Evolutionary conservation across 2,329 filamentous ascomycete genomes (phyloP), one percentile per base, ranked within the genome.

Genomic region (Exophiala aquamarina): DNA sequence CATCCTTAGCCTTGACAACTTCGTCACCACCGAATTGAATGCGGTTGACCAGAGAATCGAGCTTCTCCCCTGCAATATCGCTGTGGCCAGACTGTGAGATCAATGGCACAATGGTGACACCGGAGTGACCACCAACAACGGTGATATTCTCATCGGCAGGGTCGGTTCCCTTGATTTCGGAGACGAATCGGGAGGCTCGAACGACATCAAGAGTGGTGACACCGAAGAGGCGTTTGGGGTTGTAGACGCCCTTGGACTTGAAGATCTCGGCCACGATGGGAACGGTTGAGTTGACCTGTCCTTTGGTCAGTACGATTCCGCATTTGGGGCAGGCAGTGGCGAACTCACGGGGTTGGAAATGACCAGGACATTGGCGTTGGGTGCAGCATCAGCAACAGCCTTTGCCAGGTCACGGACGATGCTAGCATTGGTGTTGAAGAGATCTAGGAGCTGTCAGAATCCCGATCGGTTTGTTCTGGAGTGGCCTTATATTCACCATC

Each of bases 401-500:
- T 95, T 95, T 77, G 92, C 91, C 60, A 98, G 84, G 75, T 97
- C 93, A 68, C 92, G 91, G 71, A 98, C 93, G 72, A 98, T 98
- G 70, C 89, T 95, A 73, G 93, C 93, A 75, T 98, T 98, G 82
- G 92, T 98, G 85, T 97, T 97, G 90, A 98, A 98, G 59, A 98
- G 86, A 72, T 98, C 92, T 83, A 44, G 15, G 26, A 23, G 21
- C 36, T 21, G 18, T 52, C 18, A 52, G 46, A 21, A 20, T 34
- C 11, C 6, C 23, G 6, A 26, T 26, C 11, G 6, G 6, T 11
- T 26, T n/a, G 26, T 35, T 14, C 19, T 26, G 10, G 13, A 14
- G 11, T 14, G 11, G 37, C 13, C 23, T 40, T 51, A 28, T n/a
- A 13, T 73, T 55, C 75, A 84, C 81, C 81, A 76, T 98, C 93